Base-by-base conservation (phyloP, 768 basidiomycete species). In the Gymnopilus dilepis region DNA sequence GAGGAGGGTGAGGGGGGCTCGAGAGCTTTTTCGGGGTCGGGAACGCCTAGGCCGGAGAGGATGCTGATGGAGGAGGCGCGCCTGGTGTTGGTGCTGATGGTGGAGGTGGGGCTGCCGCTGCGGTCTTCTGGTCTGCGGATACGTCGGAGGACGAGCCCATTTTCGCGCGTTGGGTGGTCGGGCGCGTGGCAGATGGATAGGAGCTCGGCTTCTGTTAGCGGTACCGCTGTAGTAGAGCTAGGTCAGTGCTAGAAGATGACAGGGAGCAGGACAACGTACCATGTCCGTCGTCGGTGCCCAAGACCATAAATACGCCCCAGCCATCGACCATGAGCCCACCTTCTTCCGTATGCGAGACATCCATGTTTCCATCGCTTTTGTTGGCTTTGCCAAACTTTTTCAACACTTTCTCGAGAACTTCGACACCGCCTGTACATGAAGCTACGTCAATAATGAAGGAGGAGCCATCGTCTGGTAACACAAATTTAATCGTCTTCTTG, bases 61-160 rank as follows among this genome's bases (percentile, higher is more conserved):
- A 99, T 86, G 74, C 95, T 97, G 72, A 98, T 87, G 0, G 94
- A 92, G 69, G 95, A 97, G 0, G 97, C 97, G 21, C 97, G 91
- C 67, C 97, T 96, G 34, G 34, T 54, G 19, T 37, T 26, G 8
- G 62, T 67, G 19, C 70, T 59, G 37, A 42, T 56, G 15, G 72
- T 68, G 30, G 69, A 67, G n/a, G 78, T 75, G 6, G 72, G 67
- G 60, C 78, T 77, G 33, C 69, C 68, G 52, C 77, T 78, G 21
- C 73, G 75, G 28, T 83, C 80, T 38, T 83, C 80, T 21, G 76
- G 68, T 65, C 77, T 79, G 76, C 69, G 78, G 69, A 61, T 81
- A 79, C 61, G 84, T 42, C 92, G 88, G 30, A 98, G 80, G 0
- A 85, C 88, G 2, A 98, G 78, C 0, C 92, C 92, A 55, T 86